Evolutionary conservation across 1,284 basidiomycete genomes (phyloP).

Genomic region (Exsudoporus floridanus): DNA sequence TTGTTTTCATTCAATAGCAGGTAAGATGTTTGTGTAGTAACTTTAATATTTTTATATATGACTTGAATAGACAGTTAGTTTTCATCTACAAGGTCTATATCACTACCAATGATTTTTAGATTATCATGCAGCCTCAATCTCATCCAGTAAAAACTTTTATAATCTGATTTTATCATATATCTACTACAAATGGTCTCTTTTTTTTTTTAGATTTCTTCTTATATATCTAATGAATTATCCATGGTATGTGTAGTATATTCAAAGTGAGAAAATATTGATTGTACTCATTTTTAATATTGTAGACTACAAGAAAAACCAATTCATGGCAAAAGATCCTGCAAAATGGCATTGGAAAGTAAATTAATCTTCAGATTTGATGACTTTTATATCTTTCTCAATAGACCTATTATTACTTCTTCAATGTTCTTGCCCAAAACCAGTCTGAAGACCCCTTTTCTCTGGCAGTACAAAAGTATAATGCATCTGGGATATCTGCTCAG

Average conservation of each 20-base stretch:
- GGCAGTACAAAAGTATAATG: background rate
- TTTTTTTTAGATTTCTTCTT: too few relatives aligned
- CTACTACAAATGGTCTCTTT: too few relatives aligned
- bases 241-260: too few relatives aligned
- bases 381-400: background rate
- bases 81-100: background rate
- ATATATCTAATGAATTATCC: too few relatives aligned
- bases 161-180: too few relatives aligned
- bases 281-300: background rate
- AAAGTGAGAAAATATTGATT: too few relatives aligned
- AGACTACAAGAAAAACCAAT: background rate
- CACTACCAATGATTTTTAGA: background rate
- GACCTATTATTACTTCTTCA: background rate
- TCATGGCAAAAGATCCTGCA: background rate
- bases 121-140: background rate
- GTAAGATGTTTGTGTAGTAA: background rate
- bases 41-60: background rate
- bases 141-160: background rate
- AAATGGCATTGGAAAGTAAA: background rate
- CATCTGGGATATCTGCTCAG: background rate
- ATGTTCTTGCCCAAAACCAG: background rate
- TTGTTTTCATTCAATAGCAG: background rate
- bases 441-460: background rate
- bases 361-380: background rate
- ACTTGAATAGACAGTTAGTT: background rate